These are phyloP conservation scores for Candida oleophila DNA, from an alignment of 805 yeast species.

Conservation along the genomic window DNA sequence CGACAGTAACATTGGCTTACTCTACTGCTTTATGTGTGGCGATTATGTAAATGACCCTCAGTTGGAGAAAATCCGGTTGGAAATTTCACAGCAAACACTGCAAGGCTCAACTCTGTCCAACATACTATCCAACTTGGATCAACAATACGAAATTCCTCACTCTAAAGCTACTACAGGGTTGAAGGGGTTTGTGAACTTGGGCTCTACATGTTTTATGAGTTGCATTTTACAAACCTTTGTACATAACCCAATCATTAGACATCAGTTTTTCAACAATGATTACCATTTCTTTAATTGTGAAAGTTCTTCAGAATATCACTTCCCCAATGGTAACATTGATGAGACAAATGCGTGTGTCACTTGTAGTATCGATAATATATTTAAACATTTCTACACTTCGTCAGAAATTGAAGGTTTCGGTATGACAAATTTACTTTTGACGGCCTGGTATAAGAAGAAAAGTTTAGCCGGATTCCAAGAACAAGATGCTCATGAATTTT, in stretches of 20 bases:
- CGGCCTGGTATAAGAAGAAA: constrained; percentile 84
- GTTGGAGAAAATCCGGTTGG: constrained; percentile 51
- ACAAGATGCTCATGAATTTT: constrained; percentile 98
- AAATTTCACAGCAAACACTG: constrained; percentile 2
- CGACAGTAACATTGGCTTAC: constrained; percentile 62
- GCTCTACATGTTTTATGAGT: constrained; percentile 97
- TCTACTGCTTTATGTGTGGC: constrained; percentile 79
- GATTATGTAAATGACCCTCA: constrained; percentile 64
- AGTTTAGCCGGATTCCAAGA: constrained; percentile 93
- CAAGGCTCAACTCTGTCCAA: background rate
- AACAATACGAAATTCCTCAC: constrained; percentile 37
- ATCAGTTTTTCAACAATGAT: constrained; percentile 70
- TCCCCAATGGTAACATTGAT: constrained; percentile 21
- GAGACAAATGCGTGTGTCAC: constrained; percentile 60
- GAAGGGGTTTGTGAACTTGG: constrained; percentile 88
- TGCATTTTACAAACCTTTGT: constrained; percentile 84
- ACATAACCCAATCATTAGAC: constrained; percentile 85
- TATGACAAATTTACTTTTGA: constrained; percentile 72
- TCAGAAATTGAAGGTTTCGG: constrained; percentile 69
- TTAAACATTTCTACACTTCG: constrained; percentile 70
- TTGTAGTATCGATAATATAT: constrained; percentile 81
- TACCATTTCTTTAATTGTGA: constrained; percentile 59
- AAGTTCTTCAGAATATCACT: constrained; percentile 18
- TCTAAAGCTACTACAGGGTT: constrained; percentile 70
- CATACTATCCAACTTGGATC: background rate